Evolutionary conservation across 2,329 filamentous ascomycete species (phyloP).

Genomic region (Colletotrichum sp.): DNA sequence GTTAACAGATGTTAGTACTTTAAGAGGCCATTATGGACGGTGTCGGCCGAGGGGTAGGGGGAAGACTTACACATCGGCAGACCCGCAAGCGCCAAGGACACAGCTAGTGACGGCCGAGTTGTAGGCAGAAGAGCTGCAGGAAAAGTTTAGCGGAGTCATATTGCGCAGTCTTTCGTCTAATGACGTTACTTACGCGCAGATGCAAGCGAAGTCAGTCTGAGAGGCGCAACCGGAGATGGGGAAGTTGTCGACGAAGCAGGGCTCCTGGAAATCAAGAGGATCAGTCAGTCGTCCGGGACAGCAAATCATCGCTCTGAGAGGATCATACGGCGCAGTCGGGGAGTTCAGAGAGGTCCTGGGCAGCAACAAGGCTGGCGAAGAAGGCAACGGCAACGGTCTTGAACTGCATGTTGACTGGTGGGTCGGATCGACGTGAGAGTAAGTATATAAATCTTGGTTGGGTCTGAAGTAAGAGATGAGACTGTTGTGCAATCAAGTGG

Average conservation of each 20-base stretch:
- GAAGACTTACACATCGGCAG: background rate
- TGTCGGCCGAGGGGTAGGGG: background rate
- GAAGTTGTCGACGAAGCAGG: slow-evolving; percentile 20
- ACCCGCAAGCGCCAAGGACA: background rate
- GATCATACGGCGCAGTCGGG: slow-evolving; percentile 8
- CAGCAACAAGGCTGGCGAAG: slow-evolving; percentile 23
- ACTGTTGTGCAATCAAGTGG: background rate
- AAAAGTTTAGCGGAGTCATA: background rate
- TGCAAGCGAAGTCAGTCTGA: slow-evolving; percentile 18
- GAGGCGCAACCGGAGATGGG: slow-evolving; percentile 7
- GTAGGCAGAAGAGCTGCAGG: slow-evolving; percentile 2
- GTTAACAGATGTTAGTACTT: background rate
- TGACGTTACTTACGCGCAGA: slow-evolving; percentile 17
- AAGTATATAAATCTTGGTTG: background rate
- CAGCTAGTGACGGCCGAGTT: slow-evolving; percentile 5
- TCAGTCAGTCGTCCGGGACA: background rate
- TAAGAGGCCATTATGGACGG: background rate
- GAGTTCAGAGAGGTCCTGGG: slow-evolving; percentile 21
- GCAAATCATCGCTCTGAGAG: background rate
- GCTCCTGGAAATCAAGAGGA: background rate
- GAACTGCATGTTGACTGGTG: slow-evolving; percentile 30
- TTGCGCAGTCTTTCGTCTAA: background rate
- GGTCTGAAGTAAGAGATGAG: background rate
- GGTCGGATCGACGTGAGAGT: background rate
- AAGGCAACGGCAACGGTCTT: slow-evolving; percentile 22